phyloP scores from a whole-genome alignment of 2,329 filamentous ascomycete genomes.

The Pseudogymnoascus sp. region DNA sequence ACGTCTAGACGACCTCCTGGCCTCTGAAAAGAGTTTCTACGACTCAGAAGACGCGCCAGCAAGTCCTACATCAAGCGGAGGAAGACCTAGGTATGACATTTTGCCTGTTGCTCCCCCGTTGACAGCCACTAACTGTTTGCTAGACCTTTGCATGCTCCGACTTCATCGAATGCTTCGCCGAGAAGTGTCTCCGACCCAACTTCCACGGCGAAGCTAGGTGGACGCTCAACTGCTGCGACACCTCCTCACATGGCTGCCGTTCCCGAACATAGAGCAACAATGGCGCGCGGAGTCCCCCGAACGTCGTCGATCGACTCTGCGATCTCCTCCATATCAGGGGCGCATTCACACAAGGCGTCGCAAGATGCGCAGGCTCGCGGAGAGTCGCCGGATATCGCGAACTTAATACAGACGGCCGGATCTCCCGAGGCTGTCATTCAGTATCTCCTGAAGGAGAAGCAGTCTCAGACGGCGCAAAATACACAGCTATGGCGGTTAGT shows the following conservation, averaged over 20 bases:
- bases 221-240: slow-evolving; percentile 17
- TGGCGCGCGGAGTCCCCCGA: slow-evolving; percentile 41
- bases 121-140: background rate
- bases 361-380: slow-evolving; percentile 41
- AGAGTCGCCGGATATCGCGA: slow-evolving; percentile 65
- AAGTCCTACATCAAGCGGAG: background rate
- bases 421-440: slow-evolving; percentile 84
- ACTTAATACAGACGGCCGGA: slow-evolving; percentile 73
- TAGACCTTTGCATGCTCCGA: background rate
- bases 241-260: slow-evolving; percentile 23
- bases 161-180: slow-evolving; percentile 22
- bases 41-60: slow-evolving; percentile 18
- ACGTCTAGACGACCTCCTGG: slow-evolving; percentile 28
- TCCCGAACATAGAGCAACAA: slow-evolving; percentile 21
- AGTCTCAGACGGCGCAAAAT: slow-evolving; percentile 81
- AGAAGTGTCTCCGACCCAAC: slow-evolving; percentile 28
- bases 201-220: slow-evolving; percentile 19
- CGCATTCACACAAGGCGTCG: slow-evolving; percentile 48
- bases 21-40: slow-evolving; percentile 28
- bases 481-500: slow-evolving; percentile 89
- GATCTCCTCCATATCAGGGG: slow-evolving; percentile 66
- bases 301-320: slow-evolving; percentile 90
- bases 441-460: slow-evolving; percentile 84
- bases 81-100: background rate
- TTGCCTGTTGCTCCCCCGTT: background rate